These are phyloP conservation scores for Bryoglossum gracile DNA, from an alignment of 495 filamentous ascomycete genomes.

Conservation along the genomic window DNA sequence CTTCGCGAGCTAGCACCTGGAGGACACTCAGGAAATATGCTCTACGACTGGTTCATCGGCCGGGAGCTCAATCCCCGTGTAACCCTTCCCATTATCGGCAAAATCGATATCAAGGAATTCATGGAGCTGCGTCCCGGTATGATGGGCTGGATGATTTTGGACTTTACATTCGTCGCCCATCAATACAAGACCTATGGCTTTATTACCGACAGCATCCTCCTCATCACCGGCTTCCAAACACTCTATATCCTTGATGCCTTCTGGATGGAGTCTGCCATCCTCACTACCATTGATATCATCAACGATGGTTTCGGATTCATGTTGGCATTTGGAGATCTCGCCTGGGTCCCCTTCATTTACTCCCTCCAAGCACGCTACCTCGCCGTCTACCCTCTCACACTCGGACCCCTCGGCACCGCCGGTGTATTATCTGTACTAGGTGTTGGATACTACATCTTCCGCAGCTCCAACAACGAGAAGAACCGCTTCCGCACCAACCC, in stretches of 20 bases:
- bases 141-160: constrained; percentile 81
- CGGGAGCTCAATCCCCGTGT: constrained; percentile 93
- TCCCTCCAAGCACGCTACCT: constrained; percentile 84
- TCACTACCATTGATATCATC: constrained; percentile 95
- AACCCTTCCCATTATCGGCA: constrained; percentile 66
- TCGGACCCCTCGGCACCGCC: constrained; percentile 57
- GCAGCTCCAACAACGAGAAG: constrained; percentile 86
- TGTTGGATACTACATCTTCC: constrained; percentile 82
- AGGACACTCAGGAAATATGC: constrained; percentile 72
- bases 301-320: constrained; percentile 95
- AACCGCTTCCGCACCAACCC: constrained; percentile 88
- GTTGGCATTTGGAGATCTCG: constrained; percentile 90
- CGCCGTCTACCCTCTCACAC: constrained; percentile 67
- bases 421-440: constrained; percentile 57
- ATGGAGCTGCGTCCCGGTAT: constrained; percentile 88
- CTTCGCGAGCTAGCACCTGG: constrained; percentile 73
- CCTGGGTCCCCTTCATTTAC: constrained; percentile 92
- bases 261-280: constrained; percentile 85
- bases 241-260: constrained; percentile 80
- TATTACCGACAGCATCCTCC: constrained; percentile 79
- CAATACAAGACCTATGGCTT: constrained; percentile 80
- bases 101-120: constrained; percentile 85
- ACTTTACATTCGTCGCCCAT: constrained; percentile 77
- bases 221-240: constrained; percentile 71
- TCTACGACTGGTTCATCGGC: constrained; percentile 97